Evolutionary conservation across 2,329 filamentous ascomycete species (phyloP).

Genomic region (Fusarium ambrosium): DNA sequence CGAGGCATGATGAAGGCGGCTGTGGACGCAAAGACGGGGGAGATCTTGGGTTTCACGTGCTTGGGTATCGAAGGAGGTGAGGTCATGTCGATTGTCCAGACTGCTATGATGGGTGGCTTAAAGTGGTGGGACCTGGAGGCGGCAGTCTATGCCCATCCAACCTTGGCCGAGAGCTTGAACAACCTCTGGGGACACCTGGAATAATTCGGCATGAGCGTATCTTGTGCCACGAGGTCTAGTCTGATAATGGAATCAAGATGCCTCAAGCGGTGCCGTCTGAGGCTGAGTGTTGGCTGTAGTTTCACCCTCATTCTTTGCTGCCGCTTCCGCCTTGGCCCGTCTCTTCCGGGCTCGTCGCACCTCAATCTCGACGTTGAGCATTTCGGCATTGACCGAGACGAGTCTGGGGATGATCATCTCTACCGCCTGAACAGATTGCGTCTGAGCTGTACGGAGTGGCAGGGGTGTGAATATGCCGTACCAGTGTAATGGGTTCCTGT

Average conservation of each 20-base stretch:
- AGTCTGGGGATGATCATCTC: conserved; percentile 70
- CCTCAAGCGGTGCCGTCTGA: conserved; percentile 24
- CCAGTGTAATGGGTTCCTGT: conserved; percentile 66
- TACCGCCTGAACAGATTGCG: conserved; percentile 67
- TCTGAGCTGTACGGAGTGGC: conserved; percentile 70
- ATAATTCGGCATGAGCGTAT: conserved; percentile 26
- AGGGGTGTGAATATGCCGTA: conserved; percentile 68
- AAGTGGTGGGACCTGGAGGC: conserved; percentile 61
- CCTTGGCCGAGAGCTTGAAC: conserved; percentile 64
- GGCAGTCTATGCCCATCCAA: conserved; percentile 65
- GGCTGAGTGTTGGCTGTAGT: conserved; percentile 7
- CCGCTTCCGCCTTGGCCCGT: conserved; percentile 62
- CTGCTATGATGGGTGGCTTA: conserved; percentile 63
- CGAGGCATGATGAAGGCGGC: conserved; percentile 66
- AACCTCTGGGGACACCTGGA: conserved; percentile 62
- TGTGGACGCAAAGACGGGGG: conserved; percentile 60
- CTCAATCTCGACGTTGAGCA: conserved; percentile 76
- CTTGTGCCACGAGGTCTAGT: background rate
- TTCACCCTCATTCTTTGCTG: conserved; percentile 47
- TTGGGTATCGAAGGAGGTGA: conserved; percentile 66
- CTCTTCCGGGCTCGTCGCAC: conserved; percentile 73
- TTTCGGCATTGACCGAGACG: conserved; percentile 68
- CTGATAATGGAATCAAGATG: conserved; percentile 17
- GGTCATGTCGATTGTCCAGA: conserved; percentile 66
- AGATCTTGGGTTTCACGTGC: conserved; percentile 67